Conservation (phyloP, 495 filamentous ascomycete genomes). For the Collariella sp. region DNA sequence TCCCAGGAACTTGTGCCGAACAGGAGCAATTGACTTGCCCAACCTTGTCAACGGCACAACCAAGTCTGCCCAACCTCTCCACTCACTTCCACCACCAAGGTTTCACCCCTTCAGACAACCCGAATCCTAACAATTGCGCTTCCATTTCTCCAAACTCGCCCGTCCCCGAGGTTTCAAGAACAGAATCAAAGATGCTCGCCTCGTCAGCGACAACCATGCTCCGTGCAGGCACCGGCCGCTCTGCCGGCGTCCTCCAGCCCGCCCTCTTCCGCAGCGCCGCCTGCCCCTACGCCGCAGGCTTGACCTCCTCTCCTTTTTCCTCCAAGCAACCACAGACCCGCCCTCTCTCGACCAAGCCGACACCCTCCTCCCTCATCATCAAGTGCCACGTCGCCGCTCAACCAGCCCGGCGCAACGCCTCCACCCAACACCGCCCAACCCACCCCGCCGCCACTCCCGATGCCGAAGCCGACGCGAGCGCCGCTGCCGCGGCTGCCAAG, state of each 20-base stretch:
- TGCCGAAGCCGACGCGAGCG: constrained; percentile 22
- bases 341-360: constrained; percentile 11
- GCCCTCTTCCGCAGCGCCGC: constrained; percentile 23
- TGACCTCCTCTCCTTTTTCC: constrained; percentile 15
- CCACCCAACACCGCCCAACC: constrained; percentile 4
- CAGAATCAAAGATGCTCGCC: constrained; percentile 20
- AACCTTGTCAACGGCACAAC: neutral
- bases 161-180: neutral
- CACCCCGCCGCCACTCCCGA: constrained; percentile 8
- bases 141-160: neutral
- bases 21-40: constrained; percentile 4
- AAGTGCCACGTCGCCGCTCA: constrained; percentile 7
- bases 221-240: constrained; percentile 24
- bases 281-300: constrained; percentile 22
- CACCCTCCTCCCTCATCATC: constrained; percentile 10
- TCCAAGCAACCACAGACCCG: constrained; percentile 10
- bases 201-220: constrained; percentile 28
- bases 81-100: neutral
- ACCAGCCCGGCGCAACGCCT: constrained; percentile 5
- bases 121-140: neutral
- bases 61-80: constrained; percentile 3
- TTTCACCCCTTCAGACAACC: neutral
- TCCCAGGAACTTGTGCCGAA: neutral
- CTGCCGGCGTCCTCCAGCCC: constrained; percentile 19
- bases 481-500: constrained; percentile 16